Conservation (phyloP, 176 grass and related monocot species). For the Oryza meridionalis region DNA sequence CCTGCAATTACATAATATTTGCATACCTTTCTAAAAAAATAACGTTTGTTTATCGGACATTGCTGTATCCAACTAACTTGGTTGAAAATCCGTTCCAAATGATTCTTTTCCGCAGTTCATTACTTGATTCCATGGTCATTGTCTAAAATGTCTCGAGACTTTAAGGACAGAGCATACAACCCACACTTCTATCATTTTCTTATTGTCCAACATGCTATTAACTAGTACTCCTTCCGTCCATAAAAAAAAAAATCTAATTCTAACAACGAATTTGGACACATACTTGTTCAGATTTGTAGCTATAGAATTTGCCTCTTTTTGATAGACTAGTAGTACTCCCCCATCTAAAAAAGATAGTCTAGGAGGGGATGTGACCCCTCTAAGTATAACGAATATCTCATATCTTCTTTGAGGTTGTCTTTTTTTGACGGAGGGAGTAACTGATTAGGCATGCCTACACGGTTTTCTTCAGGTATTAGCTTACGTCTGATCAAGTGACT, state of each 20-base stretch:
- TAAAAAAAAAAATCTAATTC: too few relatives aligned
- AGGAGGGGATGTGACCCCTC: too few relatives aligned
- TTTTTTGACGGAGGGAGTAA: not conserved
- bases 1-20: slow-evolving; percentile 17
- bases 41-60: not conserved
- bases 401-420: too few relatives aligned
- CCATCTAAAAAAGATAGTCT: too few relatives aligned
- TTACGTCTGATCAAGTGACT: slow-evolving; percentile 34
- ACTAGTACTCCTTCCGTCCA: too few relatives aligned
- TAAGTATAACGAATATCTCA: too few relatives aligned
- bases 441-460: slow-evolving; percentile 29
- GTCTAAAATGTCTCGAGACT: not conserved
- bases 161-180: slow-evolving; percentile 28
- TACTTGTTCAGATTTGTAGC: too few relatives aligned
- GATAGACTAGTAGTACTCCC: too few relatives aligned
- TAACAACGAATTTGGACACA: too few relatives aligned
- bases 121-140: slow-evolving; percentile 14
- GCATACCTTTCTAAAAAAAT: not conserved
- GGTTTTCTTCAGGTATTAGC: slow-evolving; percentile 35
- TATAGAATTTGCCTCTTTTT: too few relatives aligned
- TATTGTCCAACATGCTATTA: slow-evolving; percentile 27
- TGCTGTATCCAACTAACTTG: slow-evolving; percentile 10
- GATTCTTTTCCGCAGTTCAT: slow-evolving; percentile 8
- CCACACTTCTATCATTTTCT: slow-evolving; percentile 25
- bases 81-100: slow-evolving; percentile 1